Evolutionary conservation across 768 basidiomycete genomes (phyloP), one percentile per base, ranked within the genome.

Genomic region (Amanita inopinata): DNA sequence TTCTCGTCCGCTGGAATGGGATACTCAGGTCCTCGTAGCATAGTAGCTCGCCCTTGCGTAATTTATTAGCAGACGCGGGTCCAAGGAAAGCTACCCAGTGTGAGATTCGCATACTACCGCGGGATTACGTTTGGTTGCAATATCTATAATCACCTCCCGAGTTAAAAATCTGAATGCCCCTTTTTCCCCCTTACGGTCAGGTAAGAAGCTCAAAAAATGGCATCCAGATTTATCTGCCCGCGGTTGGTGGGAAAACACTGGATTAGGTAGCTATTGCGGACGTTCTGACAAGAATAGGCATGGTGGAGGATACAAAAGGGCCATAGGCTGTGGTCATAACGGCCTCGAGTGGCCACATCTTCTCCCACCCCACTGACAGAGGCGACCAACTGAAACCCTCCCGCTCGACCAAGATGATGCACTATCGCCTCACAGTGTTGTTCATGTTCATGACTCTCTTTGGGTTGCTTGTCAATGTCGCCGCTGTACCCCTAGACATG

Each of bases 401-500:
- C 20, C 22, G 10, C 19, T 17, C 9, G 22, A n/a, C 18, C 22
- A 39, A 40, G 38, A 44, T 37, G 27, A 37, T 44, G 43, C 31
- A 15, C 19, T 30, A 33, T 37, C 43, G 43, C 34, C 11, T 44
- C 25, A 28, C 43, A 31, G 27, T 44, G 6, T n/a, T 44, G 25
- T 23, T 44, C 14, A 37, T 37, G 35, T 30, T 44, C 43, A 37
- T 44, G 43, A 23, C 43, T 17, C 34, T 44, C 15, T 20, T 37
- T 34, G 25, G 25, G 23, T 23, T 44, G 27, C 24, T 44, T 44
- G 43, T 37, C 27, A 35, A 31, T 22, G 43, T 34, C 14, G 43
- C 33, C n/a, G 35, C 33, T 4, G 17, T 30, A 18, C 20, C 43
- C 20, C 17, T 22, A 23, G 27, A 44, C 43, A 10, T 27, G 25